Conservation (phyloP, 305 asterid genomes). For the Rubia peregrina region DNA sequence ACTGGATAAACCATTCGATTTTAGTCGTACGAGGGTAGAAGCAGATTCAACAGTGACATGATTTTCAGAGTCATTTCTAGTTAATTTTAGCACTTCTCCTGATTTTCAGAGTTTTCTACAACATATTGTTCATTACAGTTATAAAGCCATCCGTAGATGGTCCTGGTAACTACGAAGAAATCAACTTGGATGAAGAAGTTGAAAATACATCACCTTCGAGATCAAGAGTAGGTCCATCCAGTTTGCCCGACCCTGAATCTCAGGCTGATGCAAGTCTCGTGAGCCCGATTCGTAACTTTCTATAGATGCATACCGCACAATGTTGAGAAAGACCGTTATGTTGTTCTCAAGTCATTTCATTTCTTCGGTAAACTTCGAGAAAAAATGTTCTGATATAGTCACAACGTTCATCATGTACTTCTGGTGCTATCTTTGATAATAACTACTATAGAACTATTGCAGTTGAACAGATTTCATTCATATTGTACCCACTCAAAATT, state of each 20-base stretch:
- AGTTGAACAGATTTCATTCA: not conserved
- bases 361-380: not conserved
- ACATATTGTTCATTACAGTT: conserved; percentile 44
- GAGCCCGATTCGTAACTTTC: not conserved
- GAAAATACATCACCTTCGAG: conserved; percentile 5
- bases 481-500: not conserved
- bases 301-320: not conserved
- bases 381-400: not conserved
- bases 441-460: not conserved
- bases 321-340: not conserved
- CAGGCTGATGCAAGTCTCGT: not conserved
- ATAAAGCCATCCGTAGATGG: conserved; percentile 70
- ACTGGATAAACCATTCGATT: conserved; percentile 28
- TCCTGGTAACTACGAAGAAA: conserved; percentile 21
- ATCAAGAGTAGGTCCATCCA: not conserved
- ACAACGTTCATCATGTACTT: not conserved
- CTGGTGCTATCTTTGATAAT: not conserved
- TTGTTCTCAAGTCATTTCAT: not conserved
- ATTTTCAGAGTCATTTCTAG: conserved; percentile 38
- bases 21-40: conserved; percentile 19
- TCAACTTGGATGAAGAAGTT: conserved; percentile 14
- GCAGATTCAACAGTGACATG: conserved; percentile 22
- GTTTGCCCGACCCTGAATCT: not conserved
- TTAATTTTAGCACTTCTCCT: conserved; percentile 31
- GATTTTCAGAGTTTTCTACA: conserved; percentile 50